phyloP scores from a whole-genome alignment of 257 asterid species.

The Linderniella brevidens region DNA sequence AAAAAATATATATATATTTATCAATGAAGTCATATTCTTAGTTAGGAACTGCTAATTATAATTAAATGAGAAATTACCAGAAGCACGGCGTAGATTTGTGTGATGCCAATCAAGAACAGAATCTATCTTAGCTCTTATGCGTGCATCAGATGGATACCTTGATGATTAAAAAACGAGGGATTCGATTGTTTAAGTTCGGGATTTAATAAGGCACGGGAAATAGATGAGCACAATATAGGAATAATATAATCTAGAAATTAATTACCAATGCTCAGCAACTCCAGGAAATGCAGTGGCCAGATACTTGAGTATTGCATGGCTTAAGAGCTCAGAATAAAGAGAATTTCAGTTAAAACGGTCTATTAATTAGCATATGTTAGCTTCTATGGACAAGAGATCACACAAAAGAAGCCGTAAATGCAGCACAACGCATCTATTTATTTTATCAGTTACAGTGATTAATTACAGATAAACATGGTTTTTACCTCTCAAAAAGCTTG shows the following conservation, averaged over 20 bases:
- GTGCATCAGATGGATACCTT: constrained; percentile 84
- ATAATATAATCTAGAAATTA: background rate
- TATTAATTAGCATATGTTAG: background rate
- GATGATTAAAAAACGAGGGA: background rate
- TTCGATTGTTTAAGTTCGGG: too few relatives aligned
- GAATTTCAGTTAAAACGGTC: background rate
- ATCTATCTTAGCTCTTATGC: constrained; percentile 62
- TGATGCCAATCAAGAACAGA: constrained; percentile 94
- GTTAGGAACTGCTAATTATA: constrained; percentile 2
- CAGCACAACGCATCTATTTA: too few relatives aligned
- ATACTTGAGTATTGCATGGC: constrained; percentile 71
- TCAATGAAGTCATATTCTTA: background rate
- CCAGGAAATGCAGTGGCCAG: constrained; percentile 58
- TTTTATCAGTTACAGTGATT: background rate
- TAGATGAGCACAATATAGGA: background rate
- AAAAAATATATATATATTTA: background rate
- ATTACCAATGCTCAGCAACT: constrained; percentile 80
- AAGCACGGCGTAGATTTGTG: constrained; percentile 58
- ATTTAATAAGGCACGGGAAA: background rate
- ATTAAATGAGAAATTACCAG: constrained; percentile 24
- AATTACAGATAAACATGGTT: background rate
- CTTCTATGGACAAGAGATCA: background rate
- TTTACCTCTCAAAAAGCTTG: constrained; percentile 79
- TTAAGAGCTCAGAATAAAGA: constrained; percentile 19
- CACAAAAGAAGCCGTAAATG: too few relatives aligned